A percentile compares a stretch with the other conserved stretches of the same genome.
These are phyloP conservation scores for Nakazawaea holstii DNA, from an alignment of 805 yeast genomes.

Conservation along the genomic window DNA sequence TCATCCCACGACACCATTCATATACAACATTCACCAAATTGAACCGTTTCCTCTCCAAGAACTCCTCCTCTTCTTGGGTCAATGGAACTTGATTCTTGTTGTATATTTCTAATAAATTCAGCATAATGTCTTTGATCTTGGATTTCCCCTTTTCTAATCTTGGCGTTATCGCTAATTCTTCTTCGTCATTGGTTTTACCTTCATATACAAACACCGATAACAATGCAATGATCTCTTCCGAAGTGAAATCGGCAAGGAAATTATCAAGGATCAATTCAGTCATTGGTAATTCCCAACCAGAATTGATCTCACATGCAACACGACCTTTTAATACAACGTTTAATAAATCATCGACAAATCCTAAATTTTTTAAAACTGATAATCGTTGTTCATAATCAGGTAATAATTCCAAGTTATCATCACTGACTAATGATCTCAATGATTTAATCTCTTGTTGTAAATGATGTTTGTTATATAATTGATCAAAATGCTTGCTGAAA, in stretches of 20 bases:
- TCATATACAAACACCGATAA: conserved; percentile 91
- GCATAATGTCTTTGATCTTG: conserved; percentile 67
- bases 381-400: conserved; percentile 94
- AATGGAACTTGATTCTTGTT: conserved; percentile 64
- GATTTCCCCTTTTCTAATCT: conserved; percentile 67
- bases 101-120: conserved; percentile 54
- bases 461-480: conserved; percentile 38
- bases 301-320: conserved; percentile 86
- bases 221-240: conserved; percentile 95
- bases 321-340: conserved; percentile 85
- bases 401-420: conserved; percentile 80
- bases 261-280: conserved; percentile 90
- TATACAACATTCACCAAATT: conserved; percentile 91
- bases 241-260: conserved; percentile 86
- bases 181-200: conserved; percentile 62
- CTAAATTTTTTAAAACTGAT: conserved; percentile 69
- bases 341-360: conserved; percentile 68
- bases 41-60: conserved; percentile 77
- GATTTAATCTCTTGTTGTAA: conserved; percentile 47
- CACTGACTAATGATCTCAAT: conserved; percentile 63
- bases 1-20: conserved; percentile 96
- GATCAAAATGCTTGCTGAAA: conserved; percentile 39
- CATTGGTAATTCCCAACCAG: conserved; percentile 85
- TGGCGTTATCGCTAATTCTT: conserved; percentile 67
- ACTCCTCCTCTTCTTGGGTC: conserved; percentile 81